Evolutionary conservation across 768 basidiomycete genomes (phyloP).

Genomic region (Mycena vulgaris): DNA sequence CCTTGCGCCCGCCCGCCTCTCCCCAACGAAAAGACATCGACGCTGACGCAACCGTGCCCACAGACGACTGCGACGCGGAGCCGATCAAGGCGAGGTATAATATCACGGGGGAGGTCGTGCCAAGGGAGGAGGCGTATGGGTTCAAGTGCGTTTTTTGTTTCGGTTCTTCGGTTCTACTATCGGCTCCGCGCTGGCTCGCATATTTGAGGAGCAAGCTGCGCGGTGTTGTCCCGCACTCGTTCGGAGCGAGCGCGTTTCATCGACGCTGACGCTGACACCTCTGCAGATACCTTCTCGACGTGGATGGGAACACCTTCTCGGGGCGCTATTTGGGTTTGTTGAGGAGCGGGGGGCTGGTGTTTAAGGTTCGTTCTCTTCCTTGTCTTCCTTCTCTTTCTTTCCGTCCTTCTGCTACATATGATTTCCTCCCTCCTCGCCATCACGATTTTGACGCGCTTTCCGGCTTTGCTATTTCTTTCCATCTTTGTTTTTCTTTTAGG

Average conservation of each 20-base stretch:
- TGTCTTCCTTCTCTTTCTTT: neutral
- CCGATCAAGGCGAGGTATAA: slow-evolving; percentile 26
- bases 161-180: neutral
- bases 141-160: slow-evolving; percentile 20
- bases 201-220: neutral
- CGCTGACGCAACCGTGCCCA: neutral
- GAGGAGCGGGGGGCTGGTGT: slow-evolving; percentile 37
- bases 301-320: slow-evolving; percentile 39
- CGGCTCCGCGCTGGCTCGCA: neutral
- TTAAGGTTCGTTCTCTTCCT: slow-evolving; percentile 27
- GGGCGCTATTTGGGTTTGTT: slow-evolving; percentile 37
- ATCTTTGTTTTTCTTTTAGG: too few relatives aligned
- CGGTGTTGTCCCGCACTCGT: neutral
- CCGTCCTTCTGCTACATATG: neutral
- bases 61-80: slow-evolving; percentile 34
- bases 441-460: too few relatives aligned
- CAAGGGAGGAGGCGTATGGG: slow-evolving; percentile 35
- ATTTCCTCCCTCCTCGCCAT: too few relatives aligned
- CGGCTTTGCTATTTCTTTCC: neutral
- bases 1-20: too few relatives aligned
- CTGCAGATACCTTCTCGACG: slow-evolving; percentile 31
- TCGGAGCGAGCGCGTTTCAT: neutral
- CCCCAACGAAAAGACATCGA: too few relatives aligned
- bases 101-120: slow-evolving; percentile 21
- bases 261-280: neutral